phyloP scores from a whole-genome alignment of 331 rosid genomes.

The Erythrophleum ivorense region DNA sequence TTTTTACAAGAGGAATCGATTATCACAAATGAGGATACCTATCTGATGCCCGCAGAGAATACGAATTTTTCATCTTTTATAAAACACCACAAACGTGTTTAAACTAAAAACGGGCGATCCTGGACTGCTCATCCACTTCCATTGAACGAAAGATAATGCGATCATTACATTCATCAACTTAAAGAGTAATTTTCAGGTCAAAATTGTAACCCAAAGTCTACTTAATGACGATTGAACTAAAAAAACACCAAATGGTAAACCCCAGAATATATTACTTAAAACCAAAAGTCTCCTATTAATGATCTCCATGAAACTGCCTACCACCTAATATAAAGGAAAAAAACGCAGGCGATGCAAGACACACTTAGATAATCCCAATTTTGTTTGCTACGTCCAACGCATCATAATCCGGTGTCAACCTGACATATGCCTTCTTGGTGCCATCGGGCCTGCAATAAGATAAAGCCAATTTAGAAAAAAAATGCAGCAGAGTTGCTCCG shows the following conservation, averaged over 20 bases:
- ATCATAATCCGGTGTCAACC: slow-evolving; percentile 83
- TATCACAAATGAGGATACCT: no score
- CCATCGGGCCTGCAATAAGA: slow-evolving; percentile 80
- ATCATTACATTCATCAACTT: slow-evolving; percentile 27
- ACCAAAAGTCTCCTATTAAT: slow-evolving; percentile 12
- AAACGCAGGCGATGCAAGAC: background rate
- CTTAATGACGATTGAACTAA: slow-evolving; percentile 26
- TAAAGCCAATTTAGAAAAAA: slow-evolving; percentile 12
- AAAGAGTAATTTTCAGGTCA: slow-evolving; percentile 25
- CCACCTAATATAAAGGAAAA: slow-evolving; percentile 11
- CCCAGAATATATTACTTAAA: slow-evolving; percentile 40
- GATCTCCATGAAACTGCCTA: slow-evolving; percentile 27
- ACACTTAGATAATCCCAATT: slow-evolving; percentile 76
- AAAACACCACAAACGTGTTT: background rate
- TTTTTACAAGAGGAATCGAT: no score
- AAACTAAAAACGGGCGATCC: background rate
- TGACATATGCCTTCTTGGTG: slow-evolving; percentile 87
- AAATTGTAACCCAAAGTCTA: slow-evolving; percentile 41
- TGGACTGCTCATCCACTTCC: background rate
- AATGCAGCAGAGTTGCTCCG: slow-evolving; percentile 9
- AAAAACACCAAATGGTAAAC: slow-evolving; percentile 21
- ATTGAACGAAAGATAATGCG: background rate
- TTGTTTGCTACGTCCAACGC: slow-evolving; percentile 93
- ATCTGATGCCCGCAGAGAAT: background rate
- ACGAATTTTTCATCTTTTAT: background rate